phyloP scores from a whole-genome alignment of 148 eudicot genomes.

The Polygonum aviculare region DNA sequence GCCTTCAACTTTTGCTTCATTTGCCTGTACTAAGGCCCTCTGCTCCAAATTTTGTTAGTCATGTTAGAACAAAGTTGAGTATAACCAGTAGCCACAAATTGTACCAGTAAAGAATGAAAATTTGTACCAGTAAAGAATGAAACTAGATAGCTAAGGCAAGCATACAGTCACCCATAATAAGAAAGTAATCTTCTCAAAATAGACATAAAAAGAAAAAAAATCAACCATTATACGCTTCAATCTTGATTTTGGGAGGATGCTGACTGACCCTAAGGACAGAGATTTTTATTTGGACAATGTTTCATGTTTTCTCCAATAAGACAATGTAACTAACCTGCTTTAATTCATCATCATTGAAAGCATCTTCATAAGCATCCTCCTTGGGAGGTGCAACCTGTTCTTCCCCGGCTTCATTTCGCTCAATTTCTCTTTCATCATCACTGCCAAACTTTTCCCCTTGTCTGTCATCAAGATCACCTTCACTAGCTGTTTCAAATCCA shows the following conservation, averaged over 20 bases:
- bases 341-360: slow-evolving; percentile 30
- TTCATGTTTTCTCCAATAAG: not conserved
- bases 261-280: not conserved
- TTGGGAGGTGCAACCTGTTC: slow-evolving; percentile 13
- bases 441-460: slow-evolving; percentile 18
- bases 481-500: slow-evolving; percentile 4
- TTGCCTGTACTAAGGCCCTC: slow-evolving; percentile 64
- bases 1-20: slow-evolving; percentile 78
- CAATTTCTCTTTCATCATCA: slow-evolving; percentile 7
- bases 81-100: not conserved
- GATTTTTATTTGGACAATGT: not conserved
- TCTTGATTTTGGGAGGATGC: not conserved
- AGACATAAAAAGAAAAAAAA: too few relatives aligned
- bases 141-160: not conserved
- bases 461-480: slow-evolving; percentile 12
- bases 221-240: not conserved
- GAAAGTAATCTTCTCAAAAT: too few relatives aligned
- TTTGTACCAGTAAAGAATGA: not conserved
- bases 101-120: not conserved
- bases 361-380: slow-evolving; percentile 30
- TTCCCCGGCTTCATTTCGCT: slow-evolving; percentile 2
- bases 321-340: slow-evolving; percentile 28
- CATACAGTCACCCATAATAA: not conserved
- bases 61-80: not conserved
- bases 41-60: slow-evolving; percentile 14